These are phyloP conservation scores for Calonectria ilicicola DNA, from an alignment of 2,329 filamentous ascomycete genomes.

Conservation along the genomic window DNA sequence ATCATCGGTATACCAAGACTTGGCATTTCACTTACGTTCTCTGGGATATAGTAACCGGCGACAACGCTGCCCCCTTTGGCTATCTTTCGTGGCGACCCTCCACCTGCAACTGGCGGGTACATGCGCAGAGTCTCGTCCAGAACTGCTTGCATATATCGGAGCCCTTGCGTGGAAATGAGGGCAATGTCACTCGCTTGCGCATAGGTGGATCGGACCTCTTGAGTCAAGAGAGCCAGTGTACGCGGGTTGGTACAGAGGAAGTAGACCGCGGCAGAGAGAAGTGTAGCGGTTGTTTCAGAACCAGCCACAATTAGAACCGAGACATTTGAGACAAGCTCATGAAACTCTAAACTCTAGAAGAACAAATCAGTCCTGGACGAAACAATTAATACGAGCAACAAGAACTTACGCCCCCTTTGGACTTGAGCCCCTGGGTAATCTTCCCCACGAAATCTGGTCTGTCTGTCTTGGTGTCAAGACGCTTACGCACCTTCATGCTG, in stretches of 20 bases:
- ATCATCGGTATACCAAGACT: background rate
- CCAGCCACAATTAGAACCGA: constrained; percentile 44
- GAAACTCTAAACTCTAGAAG: background rate
- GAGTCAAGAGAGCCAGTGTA: constrained; percentile 40
- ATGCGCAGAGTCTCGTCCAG: constrained; percentile 56
- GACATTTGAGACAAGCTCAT: background rate
- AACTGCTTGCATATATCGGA: constrained; percentile 47
- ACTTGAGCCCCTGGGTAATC: constrained; percentile 9
- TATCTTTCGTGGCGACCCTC: constrained; percentile 37
- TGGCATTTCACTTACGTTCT: constrained; percentile 37
- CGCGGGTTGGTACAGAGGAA: constrained; percentile 41
- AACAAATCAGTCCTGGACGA: background rate
- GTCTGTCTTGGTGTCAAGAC: constrained; percentile 27
- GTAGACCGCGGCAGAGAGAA: constrained; percentile 43
- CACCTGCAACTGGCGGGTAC: constrained; percentile 44
- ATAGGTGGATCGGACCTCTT: constrained; percentile 56
- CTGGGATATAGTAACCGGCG: constrained; percentile 45
- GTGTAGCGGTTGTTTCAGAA: constrained; percentile 50
- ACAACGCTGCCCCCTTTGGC: constrained; percentile 48
- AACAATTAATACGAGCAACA: background rate
- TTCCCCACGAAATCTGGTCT: constrained; percentile 37
- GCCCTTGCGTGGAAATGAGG: constrained; percentile 18
- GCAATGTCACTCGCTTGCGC: constrained; percentile 51
- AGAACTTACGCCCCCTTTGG: background rate
- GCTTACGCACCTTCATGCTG: constrained; percentile 17